These are phyloP conservation scores for Naegleria fowleri DNA, from an alignment of 208 protist genomes.

Conservation along the genomic window DNA sequence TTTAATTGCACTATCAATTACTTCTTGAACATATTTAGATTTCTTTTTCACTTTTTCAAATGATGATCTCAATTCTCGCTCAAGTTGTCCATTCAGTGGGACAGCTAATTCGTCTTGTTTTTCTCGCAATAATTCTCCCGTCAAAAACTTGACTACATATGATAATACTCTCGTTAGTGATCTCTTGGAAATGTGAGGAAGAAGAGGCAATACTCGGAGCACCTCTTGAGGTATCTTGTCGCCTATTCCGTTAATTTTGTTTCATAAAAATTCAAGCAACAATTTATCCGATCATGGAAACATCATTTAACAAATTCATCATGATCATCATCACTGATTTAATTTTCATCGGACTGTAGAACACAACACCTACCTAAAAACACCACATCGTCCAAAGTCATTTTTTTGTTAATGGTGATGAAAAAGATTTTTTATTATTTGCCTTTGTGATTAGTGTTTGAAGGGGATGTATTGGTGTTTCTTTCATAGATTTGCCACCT, in stretches of 20 bases:
- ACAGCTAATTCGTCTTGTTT: conserved; percentile 3
- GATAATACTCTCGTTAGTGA: not conserved
- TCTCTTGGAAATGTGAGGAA: conserved; percentile 1
- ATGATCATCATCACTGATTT: not conserved
- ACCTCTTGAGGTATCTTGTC: conserved; percentile 21
- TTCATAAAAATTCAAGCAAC: no score
- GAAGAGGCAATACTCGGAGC: not conserved
- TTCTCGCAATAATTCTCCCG: not conserved
- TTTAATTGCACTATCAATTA: not conserved
- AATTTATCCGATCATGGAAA: not conserved
- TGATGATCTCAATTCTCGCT: not conserved
- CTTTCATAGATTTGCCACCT: conserved; percentile 10
- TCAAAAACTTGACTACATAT: not conserved
- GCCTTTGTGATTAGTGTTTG: no score
- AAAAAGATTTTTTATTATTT: not conserved
- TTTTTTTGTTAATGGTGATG: no score
- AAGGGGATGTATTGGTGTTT: no score
- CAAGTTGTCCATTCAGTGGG: not conserved
- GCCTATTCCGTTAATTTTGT: not conserved
- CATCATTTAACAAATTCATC: no score
- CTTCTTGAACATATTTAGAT: not conserved
- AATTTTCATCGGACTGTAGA: no score
- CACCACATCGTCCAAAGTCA: not conserved
- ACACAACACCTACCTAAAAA: not conserved
- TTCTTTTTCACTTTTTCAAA: not conserved